Evolutionary conservation across 306 rosid species (phyloP), one percentile per base, ranked within the genome.

Genomic region (Boehmeria nivea): DNA sequence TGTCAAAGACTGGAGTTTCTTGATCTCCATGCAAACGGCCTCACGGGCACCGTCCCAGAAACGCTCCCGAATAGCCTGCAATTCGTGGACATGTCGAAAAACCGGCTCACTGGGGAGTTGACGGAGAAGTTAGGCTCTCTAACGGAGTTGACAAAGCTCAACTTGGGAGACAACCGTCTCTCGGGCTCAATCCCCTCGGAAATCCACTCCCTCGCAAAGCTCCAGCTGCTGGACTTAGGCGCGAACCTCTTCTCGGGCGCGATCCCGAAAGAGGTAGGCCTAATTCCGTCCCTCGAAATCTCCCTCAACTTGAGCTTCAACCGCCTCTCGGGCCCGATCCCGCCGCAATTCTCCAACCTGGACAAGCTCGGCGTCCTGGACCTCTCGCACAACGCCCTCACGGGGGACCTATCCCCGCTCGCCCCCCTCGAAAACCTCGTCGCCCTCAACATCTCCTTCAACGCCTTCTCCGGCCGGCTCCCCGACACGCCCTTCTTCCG

Each of bases 281-380:
- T 63, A 57, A 67, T 87, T 52, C 71, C 83, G 8, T 81, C 96
- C 3, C 73, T 93, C 0, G 99, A 80, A 77, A 93, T 93, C 68
- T 76, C 95, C 36, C 93, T 93, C 58, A 93, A 93, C 64, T 78
- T 93, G 14, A 87, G 96, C 69, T 72, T 15, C 36, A 93, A 93
- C 80, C 78, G 68, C 33, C 70, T 93, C 58, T 87, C 96, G 2
- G 99, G 99, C 44, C 64, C 78, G 61, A 83, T 85, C 61, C 97
- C 97, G 28, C 43, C 72, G 2, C 71, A 83, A 18, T 79, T 87
- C 61, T 81, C 99, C 22, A 58, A 70, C 37, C 89, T 93, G 6
- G 69, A 37, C 56, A 87, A 73, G 73, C 77, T 93, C 42, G 93
- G 88, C 60, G 64, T 73, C 48, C 81, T 89, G 55, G 97, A 89